Percentiles rank a stretch among this genome's conserved stretches.
These are phyloP conservation scores for Colletotrichum sp. DNA, from an alignment of 2,329 filamentous ascomycete species.

Conservation along the genomic window DNA sequence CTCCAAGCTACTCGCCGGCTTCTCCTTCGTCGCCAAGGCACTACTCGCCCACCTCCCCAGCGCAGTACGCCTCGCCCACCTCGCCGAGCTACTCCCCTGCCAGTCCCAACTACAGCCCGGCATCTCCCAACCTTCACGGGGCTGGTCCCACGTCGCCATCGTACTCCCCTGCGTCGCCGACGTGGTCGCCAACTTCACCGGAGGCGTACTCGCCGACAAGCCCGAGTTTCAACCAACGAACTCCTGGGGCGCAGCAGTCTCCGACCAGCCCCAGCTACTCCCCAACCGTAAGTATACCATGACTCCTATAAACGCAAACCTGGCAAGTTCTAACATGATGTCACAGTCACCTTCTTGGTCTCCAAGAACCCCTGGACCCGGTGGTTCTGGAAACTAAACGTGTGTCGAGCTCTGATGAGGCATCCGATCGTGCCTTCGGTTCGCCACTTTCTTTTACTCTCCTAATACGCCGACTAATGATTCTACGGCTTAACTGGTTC, in stretches of 20 bases:
- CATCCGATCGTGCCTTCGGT: not conserved
- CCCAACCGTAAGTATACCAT: slow-evolving; percentile 55
- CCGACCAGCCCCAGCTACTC: slow-evolving; percentile 77
- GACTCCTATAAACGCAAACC: not conserved
- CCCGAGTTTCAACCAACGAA: slow-evolving; percentile 61
- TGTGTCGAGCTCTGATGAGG: slow-evolving; percentile 16
- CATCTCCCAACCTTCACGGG: slow-evolving; percentile 60
- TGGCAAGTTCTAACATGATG: slow-evolving; percentile 28
- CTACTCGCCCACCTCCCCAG: slow-evolving; percentile 75
- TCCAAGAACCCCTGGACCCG: slow-evolving; percentile 49
- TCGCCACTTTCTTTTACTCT: slow-evolving; percentile 15
- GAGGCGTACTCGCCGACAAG: slow-evolving; percentile 68
- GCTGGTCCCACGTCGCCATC: slow-evolving; percentile 57
- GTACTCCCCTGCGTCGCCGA: slow-evolving; percentile 75
- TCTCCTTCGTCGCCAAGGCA: slow-evolving; percentile 62
- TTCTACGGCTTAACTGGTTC: slow-evolving; percentile 26
- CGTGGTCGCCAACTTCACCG: slow-evolving; percentile 78
- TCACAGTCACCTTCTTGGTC: slow-evolving; percentile 51
- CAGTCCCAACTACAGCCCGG: slow-evolving; percentile 75
- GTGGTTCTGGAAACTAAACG: slow-evolving; percentile 47
- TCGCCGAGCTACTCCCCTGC: slow-evolving; percentile 77
- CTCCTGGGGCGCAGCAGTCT: slow-evolving; percentile 59
- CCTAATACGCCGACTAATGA: slow-evolving; percentile 45
- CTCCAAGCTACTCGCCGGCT: slow-evolving; percentile 68
- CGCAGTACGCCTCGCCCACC: slow-evolving; percentile 74